Evolutionary conservation across 2,329 filamentous ascomycete genomes (phyloP), one percentile per base, ranked within the genome.

Genomic region (Clarireedia homoeocarpa): DNA sequence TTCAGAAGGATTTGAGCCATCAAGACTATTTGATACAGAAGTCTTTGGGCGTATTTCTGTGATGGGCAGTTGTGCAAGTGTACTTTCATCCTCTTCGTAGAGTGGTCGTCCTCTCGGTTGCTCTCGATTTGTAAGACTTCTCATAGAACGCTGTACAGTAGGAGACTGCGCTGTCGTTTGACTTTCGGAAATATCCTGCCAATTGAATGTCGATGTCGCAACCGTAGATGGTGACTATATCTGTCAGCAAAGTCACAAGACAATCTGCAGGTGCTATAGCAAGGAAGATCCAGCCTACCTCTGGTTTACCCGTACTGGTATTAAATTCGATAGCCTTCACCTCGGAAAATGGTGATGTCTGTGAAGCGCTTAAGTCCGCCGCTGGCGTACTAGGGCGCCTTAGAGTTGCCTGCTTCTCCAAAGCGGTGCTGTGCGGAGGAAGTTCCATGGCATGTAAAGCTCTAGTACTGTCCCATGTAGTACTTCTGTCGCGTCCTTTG

Each of bases 1-100:
- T 27, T 64, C 65, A 42, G 59, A 62, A 27, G 58, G 58, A 30
- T 57, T 39, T 17, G 61, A 63, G 14, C 62, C 64, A 58, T 65
- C 61, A 27, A 61, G 58, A 40, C 63, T 68, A 14, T 64, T 57
- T 6, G 57, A 15, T 9, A 46, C 9, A 2, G 39, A 45, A 14
- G 47, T 47, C 52, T 36, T 48, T 14, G 30, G 34, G 46, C 42
- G 36, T 36, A 53, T 4, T 34, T 26, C 15, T 34, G 44, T 51
- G 36, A 53, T 34, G 6, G 44, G 36, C 26, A 47, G 10, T 47
- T 51, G 36, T 15, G 53, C 46, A 9, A 55, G 53, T 17, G 53
- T 51, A 15, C 23, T 20, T 55, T 14, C 39, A 36, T 55, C 39
- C 39, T 55, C 53, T 51, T 55, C 53, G 24, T 45, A 45, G 10